These are phyloP conservation scores for Neolentinus lepideus DNA, from an alignment of 1,284 basidiomycete genomes.

Conservation along the genomic window DNA sequence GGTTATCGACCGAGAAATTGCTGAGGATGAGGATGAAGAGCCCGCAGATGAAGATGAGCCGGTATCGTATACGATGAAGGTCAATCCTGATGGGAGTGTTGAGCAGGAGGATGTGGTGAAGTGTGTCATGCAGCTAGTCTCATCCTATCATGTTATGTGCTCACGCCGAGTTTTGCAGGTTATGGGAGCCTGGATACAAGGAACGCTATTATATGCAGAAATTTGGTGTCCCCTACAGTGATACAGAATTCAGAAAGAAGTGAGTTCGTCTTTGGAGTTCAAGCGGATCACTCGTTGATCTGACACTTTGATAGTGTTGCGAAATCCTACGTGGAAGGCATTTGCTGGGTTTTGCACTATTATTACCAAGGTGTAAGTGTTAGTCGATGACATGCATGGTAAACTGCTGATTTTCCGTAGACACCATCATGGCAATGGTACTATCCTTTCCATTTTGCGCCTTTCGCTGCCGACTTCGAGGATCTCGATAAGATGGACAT, in stretches of 20 bases:
- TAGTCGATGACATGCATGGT: background rate
- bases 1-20: conserved; percentile 31
- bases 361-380: conserved; percentile 92
- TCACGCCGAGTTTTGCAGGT: conserved; percentile 32
- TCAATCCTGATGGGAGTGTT: conserved; percentile 83
- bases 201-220: conserved; percentile 95
- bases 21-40: conserved; percentile 46
- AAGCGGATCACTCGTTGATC: conserved; percentile 3
- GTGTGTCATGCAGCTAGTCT: conserved; percentile 37
- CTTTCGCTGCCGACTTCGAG: conserved; percentile 94
- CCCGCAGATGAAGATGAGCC: conserved; percentile 32
- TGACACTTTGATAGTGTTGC: conserved; percentile 53
- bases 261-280: conserved; percentile 29
- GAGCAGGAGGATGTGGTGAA: conserved; percentile 92
- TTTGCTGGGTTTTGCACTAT: conserved; percentile 95
- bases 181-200: conserved; percentile 94
- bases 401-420: conserved; percentile 28
- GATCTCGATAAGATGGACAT: conserved; percentile 79
- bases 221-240: conserved; percentile 74
- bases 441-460: conserved; percentile 98
- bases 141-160: background rate
- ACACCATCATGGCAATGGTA: conserved; percentile 99
- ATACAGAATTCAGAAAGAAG: conserved; percentile 71
- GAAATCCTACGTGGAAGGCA: conserved; percentile 84
- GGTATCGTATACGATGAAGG: conserved; percentile 50